A percentile compares a stretch with the other conserved stretches of the same genome.
phyloP scores from a whole-genome alignment of 106 monocot genomes.

The Cymbidium sinense region DNA sequence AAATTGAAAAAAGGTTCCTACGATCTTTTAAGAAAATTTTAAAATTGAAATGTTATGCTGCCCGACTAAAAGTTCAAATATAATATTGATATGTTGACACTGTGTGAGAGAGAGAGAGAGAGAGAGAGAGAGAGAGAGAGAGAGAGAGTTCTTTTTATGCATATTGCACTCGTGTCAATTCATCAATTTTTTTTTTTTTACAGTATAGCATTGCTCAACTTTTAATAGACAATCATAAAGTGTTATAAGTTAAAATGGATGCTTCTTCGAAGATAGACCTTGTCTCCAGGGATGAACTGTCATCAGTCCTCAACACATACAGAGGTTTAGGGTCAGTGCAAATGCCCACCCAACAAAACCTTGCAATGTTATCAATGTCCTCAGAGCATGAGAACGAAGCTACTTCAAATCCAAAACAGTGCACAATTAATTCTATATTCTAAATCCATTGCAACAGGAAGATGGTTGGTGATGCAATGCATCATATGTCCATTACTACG shows the following conservation, averaged over 20 bases:
- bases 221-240: background rate
- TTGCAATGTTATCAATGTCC: background rate
- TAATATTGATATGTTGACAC: too few relatives aligned
- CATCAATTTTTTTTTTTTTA: too few relatives aligned
- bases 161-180: too few relatives aligned
- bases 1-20: background rate
- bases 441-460: background rate
- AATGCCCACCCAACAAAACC: background rate
- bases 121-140: too few relatives aligned
- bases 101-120: too few relatives aligned
- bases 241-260: background rate
- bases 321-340: background rate
- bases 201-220: too few relatives aligned
- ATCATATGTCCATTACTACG: too few relatives aligned
- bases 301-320: background rate
- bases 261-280: background rate
- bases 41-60: too few relatives aligned
- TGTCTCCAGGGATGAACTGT: background rate
- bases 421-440: background rate
- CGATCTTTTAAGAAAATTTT: too few relatives aligned
- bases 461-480: too few relatives aligned
- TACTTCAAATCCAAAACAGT: background rate
- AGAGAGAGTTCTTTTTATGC: too few relatives aligned
- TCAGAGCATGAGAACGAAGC: background rate
- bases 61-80: too few relatives aligned